These are phyloP conservation scores for Chaetomium sp. DNA, from an alignment of 2,329 filamentous ascomycete species.

Conservation along the genomic window DNA sequence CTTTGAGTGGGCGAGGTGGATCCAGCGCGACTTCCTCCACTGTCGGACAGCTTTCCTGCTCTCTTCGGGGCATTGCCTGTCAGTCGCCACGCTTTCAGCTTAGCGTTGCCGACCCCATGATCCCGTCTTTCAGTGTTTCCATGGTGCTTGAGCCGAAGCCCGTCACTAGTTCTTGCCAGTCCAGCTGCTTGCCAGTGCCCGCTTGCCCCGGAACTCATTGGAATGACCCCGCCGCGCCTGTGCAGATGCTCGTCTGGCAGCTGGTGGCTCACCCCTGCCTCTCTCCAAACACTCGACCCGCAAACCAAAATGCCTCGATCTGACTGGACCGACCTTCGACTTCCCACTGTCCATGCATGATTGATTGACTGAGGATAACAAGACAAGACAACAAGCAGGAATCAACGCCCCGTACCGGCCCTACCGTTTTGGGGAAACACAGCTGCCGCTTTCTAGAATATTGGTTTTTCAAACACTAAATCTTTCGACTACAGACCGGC, in stretches of 20 bases:
- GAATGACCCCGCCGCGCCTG: too few species aligned
- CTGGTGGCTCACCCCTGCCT: background rate
- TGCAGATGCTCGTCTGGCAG: too few species aligned
- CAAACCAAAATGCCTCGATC: background rate
- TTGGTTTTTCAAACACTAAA: background rate
- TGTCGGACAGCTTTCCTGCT: constrained; percentile 3
- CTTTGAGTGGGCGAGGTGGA: too few species aligned
- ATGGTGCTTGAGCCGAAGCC: too few species aligned
- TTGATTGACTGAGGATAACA: background rate
- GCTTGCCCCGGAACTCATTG: too few species aligned
- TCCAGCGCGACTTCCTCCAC: background rate
- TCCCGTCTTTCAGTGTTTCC: background rate
- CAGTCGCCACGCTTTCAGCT: background rate
- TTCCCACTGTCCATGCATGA: constrained; percentile 9
- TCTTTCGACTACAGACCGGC: background rate
- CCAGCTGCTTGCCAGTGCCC: too few species aligned
- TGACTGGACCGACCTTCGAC: constrained; percentile 14
- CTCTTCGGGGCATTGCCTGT: background rate
- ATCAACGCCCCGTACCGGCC: background rate
- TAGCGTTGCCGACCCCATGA: constrained; percentile 12
- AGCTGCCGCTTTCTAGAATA: background rate
- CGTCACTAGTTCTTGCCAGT: too few species aligned
- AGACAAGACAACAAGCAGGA: background rate
- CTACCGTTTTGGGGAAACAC: background rate
- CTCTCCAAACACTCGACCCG: constrained; percentile 7